phyloP scores from a whole-genome alignment of 2,329 filamentous ascomycete genomes.

The Aspergillus aculeatinus region DNA sequence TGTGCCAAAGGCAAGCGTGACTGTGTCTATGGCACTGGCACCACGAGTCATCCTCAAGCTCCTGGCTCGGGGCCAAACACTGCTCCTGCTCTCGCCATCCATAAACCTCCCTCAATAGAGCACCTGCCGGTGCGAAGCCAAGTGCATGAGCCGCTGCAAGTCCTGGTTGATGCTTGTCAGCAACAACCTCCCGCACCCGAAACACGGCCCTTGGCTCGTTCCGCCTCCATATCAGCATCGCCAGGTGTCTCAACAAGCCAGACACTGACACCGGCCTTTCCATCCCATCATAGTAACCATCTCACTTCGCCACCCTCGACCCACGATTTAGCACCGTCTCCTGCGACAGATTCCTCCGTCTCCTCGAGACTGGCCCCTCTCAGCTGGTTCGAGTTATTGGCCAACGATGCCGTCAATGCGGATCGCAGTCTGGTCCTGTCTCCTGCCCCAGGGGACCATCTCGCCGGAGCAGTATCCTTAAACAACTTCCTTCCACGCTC shows the following conservation, averaged over 20 bases:
- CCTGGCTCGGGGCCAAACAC: neutral
- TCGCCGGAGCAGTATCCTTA: slow-evolving; percentile 11
- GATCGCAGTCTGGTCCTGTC: slow-evolving; percentile 15
- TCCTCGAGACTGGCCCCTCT: slow-evolving; percentile 45
- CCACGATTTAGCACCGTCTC: slow-evolving; percentile 20
- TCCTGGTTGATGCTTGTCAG: slow-evolving; percentile 23
- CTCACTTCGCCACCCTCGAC: slow-evolving; percentile 6
- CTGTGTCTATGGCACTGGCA: slow-evolving; percentile 21
- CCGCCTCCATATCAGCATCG: slow-evolving; percentile 5
- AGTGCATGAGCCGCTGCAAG: slow-evolving; percentile 18
- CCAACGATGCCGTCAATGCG: slow-evolving; percentile 22
- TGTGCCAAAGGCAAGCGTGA: slow-evolving; percentile 28
- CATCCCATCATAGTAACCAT: slow-evolving; percentile 3
- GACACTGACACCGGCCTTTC: slow-evolving; percentile 1
- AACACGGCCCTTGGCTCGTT: slow-evolving; percentile 7
- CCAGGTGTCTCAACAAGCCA: slow-evolving; percentile 1
- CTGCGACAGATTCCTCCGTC: slow-evolving; percentile 37
- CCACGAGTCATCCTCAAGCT: neutral
- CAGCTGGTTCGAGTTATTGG: slow-evolving; percentile 49
- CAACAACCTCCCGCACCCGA: slow-evolving; percentile 17
- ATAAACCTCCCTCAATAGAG: neutral
- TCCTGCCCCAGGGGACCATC: slow-evolving; percentile 27
- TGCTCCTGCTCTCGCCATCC: neutral
- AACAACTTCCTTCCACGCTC: slow-evolving; percentile 10
- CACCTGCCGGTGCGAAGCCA: neutral